Base-by-base conservation (phyloP, 2,329 filamentous ascomycete genomes). In the Aureobasidium sp. region DNA sequence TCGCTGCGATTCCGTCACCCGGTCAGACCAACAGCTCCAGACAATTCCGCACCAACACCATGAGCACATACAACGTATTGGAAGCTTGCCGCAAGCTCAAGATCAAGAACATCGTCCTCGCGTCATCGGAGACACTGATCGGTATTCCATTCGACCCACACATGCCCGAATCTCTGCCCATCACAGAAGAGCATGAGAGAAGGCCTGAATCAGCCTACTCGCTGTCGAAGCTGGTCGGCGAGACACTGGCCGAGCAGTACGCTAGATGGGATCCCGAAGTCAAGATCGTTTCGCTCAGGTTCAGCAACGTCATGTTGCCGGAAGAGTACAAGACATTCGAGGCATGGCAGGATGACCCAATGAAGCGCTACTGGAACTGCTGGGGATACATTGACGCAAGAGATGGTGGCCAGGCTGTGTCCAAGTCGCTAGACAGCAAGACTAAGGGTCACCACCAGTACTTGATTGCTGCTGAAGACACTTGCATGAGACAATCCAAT, bases 221-320 rank as follows among this genome's bases (percentile, higher is more conserved):
- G 2, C 39, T 61, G 19, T 59, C 56, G 2, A 61, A 61, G 44
- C 54, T 61, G 37, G 39, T 61, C 7, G 59, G 59, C 35, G 59
- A 61, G 47, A 61, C 59, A 2, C 38, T 61, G 42, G 59, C 59
- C 12, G 59, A 61, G 41, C 59, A 61, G 39, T 61, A 56, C 41
- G 41, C 53, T 7, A 50, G 59, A 32, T 61, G 59, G 59, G 59
- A 61, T 37, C 59, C 59, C 6, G 52, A 54, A 35, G 19, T 55
- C 22, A 61, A 61, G 54, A 59, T 61, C 38, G 55, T 61, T 30
- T 60, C 58, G 2, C 22, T 61, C 30, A 54, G 59, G 30, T 61
- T 61, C 49, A 60, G 58, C 57, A 61, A 61, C 32, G 59, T 61
- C 45, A 61, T 61, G 59, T 40, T 61, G 27, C 59, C 59, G 5